Conservation (phyloP, 73 alveolate species). For the Chromera velia region DNA sequence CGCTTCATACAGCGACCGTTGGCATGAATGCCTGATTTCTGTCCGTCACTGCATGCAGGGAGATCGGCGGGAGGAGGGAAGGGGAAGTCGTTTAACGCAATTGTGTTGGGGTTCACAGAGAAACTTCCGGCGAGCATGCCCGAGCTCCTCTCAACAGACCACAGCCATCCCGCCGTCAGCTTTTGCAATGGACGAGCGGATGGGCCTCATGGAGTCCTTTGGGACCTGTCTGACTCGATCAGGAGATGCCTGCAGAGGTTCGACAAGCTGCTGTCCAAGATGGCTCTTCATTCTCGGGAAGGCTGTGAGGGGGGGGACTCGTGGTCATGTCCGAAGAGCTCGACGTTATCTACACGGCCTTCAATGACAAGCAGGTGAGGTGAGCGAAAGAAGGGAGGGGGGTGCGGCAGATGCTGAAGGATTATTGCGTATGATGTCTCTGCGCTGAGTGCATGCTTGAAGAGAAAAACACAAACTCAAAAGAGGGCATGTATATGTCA, state of each 20-base stretch:
- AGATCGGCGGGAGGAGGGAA: constrained; percentile 46
- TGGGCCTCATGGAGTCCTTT: constrained; percentile 71
- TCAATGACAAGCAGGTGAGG: constrained; percentile 66
- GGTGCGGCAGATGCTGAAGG: too few species aligned
- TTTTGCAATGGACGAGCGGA: constrained; percentile 50
- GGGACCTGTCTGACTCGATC: constrained; percentile 83
- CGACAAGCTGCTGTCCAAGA: constrained; percentile 63
- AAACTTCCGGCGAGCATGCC: constrained; percentile 14
- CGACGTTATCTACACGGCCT: constrained; percentile 85
- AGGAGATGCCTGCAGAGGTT: background rate
- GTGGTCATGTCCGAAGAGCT: constrained; percentile 92
- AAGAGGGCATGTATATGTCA: too few species aligned
- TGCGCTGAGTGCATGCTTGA: too few species aligned
- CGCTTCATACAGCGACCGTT: constrained; percentile 87
- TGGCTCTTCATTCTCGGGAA: constrained; percentile 77
- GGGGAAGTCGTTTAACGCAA: constrained; percentile 77
- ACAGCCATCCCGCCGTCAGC: constrained; percentile 47
- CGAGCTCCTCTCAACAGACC: too few species aligned
- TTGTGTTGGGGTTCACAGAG: constrained; percentile 65
- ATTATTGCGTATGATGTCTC: too few species aligned
- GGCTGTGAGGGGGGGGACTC: constrained; percentile 41
- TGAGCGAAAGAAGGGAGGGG: too few species aligned
- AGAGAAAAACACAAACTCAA: too few species aligned
- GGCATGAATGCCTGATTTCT: constrained; percentile 14
- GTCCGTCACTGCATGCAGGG: background rate